A percentile compares a stretch with the other conserved stretches of the same genome.
Conservation (phyloP, 805 yeast genomes). For the Candida tammaniensis region DNA sequence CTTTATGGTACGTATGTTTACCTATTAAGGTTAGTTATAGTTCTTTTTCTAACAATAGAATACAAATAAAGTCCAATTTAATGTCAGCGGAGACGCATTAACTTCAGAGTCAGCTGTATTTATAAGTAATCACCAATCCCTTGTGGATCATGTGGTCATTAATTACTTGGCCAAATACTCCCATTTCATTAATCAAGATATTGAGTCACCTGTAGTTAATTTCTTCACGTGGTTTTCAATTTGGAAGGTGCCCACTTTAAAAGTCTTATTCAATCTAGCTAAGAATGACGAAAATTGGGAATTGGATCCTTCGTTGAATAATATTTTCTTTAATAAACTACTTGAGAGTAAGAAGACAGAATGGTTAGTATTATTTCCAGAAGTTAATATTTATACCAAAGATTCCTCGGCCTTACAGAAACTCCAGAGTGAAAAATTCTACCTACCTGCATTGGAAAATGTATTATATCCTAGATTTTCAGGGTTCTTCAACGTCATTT, state of each 20-base stretch:
- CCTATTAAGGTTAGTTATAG: slow-evolving; percentile 1
- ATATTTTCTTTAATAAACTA: slow-evolving; percentile 33
- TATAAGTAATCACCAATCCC: slow-evolving; percentile 64
- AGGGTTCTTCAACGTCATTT: slow-evolving; percentile 50
- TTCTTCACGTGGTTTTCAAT: slow-evolving; percentile 71
- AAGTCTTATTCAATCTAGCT: slow-evolving; percentile 44
- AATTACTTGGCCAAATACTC: slow-evolving; percentile 36
- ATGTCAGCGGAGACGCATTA: slow-evolving; percentile 42
- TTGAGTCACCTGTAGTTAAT: slow-evolving; percentile 40
- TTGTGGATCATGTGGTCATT: slow-evolving; percentile 62
- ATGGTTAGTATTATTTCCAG: slow-evolving; percentile 81
- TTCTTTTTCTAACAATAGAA: slow-evolving; percentile 21
- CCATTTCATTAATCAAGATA: slow-evolving; percentile 13
- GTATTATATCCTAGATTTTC: slow-evolving; percentile 77
- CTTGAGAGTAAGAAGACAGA: slow-evolving; percentile 39
- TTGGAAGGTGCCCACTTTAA: slow-evolving; percentile 58
- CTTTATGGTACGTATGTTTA: slow-evolving; percentile 18
- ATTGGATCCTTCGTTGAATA: slow-evolving; percentile 37
- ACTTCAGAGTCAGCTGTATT: slow-evolving; percentile 34
- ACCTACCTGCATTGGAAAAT: slow-evolving; percentile 57
- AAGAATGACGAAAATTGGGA: slow-evolving; percentile 73
- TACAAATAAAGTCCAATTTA: slow-evolving; percentile 34
- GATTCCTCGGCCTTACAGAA: slow-evolving; percentile 49
- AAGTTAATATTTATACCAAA: slow-evolving; percentile 67
- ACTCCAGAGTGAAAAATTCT: slow-evolving; percentile 52